These are phyloP conservation scores for Rhizophora apiculata DNA, from an alignment of 345 rosid genomes.

Conservation along the genomic window DNA sequence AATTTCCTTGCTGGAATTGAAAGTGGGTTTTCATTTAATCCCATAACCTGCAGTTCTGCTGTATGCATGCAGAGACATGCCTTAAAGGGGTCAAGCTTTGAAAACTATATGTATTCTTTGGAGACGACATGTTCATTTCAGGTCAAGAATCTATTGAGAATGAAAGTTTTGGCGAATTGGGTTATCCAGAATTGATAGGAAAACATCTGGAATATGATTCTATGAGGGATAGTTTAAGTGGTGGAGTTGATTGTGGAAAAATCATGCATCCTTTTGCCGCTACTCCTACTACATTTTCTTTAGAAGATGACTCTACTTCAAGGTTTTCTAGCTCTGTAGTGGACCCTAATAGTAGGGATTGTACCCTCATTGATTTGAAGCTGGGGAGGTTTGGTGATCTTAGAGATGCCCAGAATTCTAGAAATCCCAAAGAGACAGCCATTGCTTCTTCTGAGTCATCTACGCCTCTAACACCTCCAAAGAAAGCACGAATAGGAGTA, in stretches of 20 bases:
- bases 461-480: constrained; percentile 10
- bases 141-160: constrained; percentile 22
- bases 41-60: constrained; percentile 6
- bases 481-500: constrained; percentile 9
- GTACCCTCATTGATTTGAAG: constrained; percentile 60
- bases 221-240: constrained; percentile 25
- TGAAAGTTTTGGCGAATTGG: constrained; percentile 32
- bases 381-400: constrained; percentile 56
- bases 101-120: constrained; percentile 28
- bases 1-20: background rate
- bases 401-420: constrained; percentile 24
- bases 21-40: constrained; percentile 13
- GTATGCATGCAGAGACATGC: constrained; percentile 5
- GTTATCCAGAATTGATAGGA: constrained; percentile 30
- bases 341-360: constrained; percentile 41
- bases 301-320: constrained; percentile 40
- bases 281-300: constrained; percentile 22
- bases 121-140: constrained; percentile 27
- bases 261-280: constrained; percentile 23
- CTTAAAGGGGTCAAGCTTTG: constrained; percentile 30
- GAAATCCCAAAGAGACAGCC: constrained; percentile 8
- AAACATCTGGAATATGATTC: constrained; percentile 26
- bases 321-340: constrained; percentile 37
- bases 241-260: constrained; percentile 23
- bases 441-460: constrained; percentile 18